Percentiles rank a stretch among this genome's conserved stretches.
These are phyloP conservation scores for Solanum tarijense DNA, from an alignment of 257 asterid genomes.

Conservation along the genomic window DNA sequence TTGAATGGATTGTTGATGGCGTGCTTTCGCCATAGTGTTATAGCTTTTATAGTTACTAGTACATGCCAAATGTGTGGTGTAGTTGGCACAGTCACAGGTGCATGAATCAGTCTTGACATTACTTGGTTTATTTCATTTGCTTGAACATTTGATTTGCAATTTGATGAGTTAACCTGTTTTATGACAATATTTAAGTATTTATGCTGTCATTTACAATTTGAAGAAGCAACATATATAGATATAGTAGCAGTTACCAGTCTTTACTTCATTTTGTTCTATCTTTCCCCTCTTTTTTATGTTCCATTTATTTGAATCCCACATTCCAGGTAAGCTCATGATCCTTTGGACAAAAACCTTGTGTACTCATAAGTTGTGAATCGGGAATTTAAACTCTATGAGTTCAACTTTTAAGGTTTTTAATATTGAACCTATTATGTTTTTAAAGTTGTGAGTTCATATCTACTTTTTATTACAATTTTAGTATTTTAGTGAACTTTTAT, in stretches of 20 bases:
- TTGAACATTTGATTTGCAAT: background rate
- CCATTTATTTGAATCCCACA: background rate
- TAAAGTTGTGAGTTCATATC: background rate
- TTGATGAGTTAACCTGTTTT: background rate
- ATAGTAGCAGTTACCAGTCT: background rate
- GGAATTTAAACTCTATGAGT: background rate
- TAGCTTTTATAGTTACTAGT: background rate
- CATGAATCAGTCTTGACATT: background rate
- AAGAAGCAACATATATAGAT: background rate
- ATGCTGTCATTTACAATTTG: background rate
- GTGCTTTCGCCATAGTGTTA: background rate
- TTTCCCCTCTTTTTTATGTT: background rate
- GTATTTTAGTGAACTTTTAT: background rate
- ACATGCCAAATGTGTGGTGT: background rate
- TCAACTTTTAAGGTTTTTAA: background rate
- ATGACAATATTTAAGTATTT: background rate
- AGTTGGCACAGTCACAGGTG: background rate
- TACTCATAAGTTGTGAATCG: background rate
- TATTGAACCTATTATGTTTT: background rate
- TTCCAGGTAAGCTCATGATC: background rate
- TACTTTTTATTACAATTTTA: background rate
- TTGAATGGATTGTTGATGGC: background rate
- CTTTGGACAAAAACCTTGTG: background rate
- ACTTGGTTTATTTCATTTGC: background rate
- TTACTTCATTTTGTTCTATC: background rate